Evolutionary conservation across 2,329 filamentous ascomycete species (phyloP).

Genomic region (Tympanopsis confertula): DNA sequence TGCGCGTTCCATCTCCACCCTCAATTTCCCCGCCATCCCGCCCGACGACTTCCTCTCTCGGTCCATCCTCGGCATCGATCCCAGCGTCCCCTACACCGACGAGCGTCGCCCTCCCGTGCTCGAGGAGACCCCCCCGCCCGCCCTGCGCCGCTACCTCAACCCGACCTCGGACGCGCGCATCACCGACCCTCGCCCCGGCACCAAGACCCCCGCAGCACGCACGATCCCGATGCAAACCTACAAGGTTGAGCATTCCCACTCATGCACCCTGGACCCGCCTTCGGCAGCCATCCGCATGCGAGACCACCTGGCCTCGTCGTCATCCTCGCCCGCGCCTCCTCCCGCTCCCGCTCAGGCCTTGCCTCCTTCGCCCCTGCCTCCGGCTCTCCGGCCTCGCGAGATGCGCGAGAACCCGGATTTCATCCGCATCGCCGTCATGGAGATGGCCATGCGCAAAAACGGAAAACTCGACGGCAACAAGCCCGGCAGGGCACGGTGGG

Average conservation of each 20-base stretch:
- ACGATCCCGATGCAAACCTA: conserved; percentile 66
- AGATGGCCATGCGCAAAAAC: conserved; percentile 58
- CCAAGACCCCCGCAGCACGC: conserved; percentile 13
- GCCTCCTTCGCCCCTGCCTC: conserved; percentile 23
- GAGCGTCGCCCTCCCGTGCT: conserved; percentile 52
- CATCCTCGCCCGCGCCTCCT: conserved; percentile 16
- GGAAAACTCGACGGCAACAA: conserved; percentile 56
- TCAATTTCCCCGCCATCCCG: conserved; percentile 52
- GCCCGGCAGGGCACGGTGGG: conserved; percentile 57
- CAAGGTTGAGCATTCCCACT: conserved; percentile 37
- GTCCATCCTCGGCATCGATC: conserved; percentile 57
- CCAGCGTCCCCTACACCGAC: conserved; percentile 54
- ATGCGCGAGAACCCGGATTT: conserved; percentile 62
- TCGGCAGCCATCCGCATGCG: conserved; percentile 12
- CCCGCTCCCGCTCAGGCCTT: conserved; percentile 13
- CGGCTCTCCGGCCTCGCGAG: conserved; percentile 46
- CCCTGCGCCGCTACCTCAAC: conserved; percentile 56
- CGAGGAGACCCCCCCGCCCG: conserved; percentile 53
- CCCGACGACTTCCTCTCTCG: conserved; percentile 57
- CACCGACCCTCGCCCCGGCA: conserved; percentile 24
- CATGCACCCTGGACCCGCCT: conserved; percentile 11
- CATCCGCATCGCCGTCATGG: conserved; percentile 60
- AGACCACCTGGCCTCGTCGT: conserved; percentile 15
- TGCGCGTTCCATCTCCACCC: conserved; percentile 48
- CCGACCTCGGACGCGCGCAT: conserved; percentile 40